These are phyloP conservation scores for Gloeostereum incarnatum DNA, from an alignment of 768 basidiomycete genomes.

Conservation along the genomic window DNA sequence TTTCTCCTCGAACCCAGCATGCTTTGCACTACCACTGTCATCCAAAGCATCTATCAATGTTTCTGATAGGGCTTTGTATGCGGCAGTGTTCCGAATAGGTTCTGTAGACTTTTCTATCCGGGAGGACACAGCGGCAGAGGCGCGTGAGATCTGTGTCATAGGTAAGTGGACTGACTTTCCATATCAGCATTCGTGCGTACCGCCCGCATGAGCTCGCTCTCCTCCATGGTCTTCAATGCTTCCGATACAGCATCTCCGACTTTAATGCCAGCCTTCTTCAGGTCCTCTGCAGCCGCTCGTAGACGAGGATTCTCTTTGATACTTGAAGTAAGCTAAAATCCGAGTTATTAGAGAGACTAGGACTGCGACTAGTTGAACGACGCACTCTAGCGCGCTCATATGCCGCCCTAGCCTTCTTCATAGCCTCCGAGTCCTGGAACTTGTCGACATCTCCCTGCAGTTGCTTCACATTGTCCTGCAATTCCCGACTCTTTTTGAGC, in stretches of 20 bases:
- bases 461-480: slow-evolving; percentile 96
- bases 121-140: slow-evolving; percentile 77
- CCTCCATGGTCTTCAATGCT: slow-evolving; percentile 89
- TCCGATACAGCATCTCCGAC: slow-evolving; percentile 92
- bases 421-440: slow-evolving; percentile 91
- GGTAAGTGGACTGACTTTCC: slow-evolving; percentile 1
- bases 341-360: background rate
- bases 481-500: slow-evolving; percentile 84
- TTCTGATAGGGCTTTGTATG: slow-evolving; percentile 88
- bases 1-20: slow-evolving; percentile 94
- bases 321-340: slow-evolving; percentile 70
- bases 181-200: no score
- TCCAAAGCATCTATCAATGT: slow-evolving; percentile 89
- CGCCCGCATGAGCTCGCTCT: slow-evolving; percentile 85
- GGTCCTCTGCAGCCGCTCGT: slow-evolving; percentile 87
- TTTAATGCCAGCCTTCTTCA: slow-evolving; percentile 82
- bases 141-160: slow-evolving; percentile 66
- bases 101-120: slow-evolving; percentile 88
- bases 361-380: slow-evolving; percentile 12
- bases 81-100: slow-evolving; percentile 92
- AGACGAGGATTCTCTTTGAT: slow-evolving; percentile 94
- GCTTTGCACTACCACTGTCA: slow-evolving; percentile 86
- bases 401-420: slow-evolving; percentile 85
- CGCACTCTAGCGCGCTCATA: slow-evolving; percentile 92
- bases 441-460: slow-evolving; percentile 97